These are phyloP conservation scores for Geosmithia flava DNA, from an alignment of 2,329 filamentous ascomycete species.

Conservation along the genomic window DNA sequence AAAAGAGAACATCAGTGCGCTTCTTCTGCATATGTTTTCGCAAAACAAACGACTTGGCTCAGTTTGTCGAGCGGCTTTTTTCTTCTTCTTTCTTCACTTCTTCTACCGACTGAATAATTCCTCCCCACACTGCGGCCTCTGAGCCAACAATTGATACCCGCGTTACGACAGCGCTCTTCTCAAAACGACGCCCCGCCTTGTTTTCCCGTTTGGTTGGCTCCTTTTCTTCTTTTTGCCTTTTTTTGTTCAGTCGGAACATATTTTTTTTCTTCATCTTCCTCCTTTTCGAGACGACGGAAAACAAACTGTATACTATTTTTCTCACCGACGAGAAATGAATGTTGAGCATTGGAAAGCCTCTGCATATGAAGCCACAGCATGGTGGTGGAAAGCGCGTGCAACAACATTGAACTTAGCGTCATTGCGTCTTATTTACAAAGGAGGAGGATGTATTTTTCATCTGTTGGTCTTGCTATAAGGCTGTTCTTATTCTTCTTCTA, in stretches of 20 bases:
- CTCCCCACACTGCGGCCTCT: not conserved
- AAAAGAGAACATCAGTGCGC: not conserved
- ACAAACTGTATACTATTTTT: not conserved
- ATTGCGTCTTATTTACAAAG: too few species aligned
- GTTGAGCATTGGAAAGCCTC: too few species aligned
- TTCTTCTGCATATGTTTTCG: not conserved
- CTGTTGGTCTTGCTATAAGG: too few species aligned
- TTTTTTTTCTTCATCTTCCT: too few species aligned
- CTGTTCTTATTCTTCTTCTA: too few species aligned
- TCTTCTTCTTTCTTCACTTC: not conserved
- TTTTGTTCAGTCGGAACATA: not conserved
- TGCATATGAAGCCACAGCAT: too few species aligned
- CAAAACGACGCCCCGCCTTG: not conserved
- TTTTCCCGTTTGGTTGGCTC: not conserved
- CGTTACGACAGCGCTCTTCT: not conserved
- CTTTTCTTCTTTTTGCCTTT: not conserved
- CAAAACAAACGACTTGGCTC: not conserved
- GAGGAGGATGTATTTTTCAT: too few species aligned
- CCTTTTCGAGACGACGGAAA: not conserved
- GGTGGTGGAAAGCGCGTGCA: too few species aligned
- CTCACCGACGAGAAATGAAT: too few species aligned
- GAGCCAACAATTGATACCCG: conserved; percentile 3
- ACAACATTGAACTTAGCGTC: too few species aligned
- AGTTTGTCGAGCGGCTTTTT: not conserved
- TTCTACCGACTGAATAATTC: not conserved